phyloP scores from a whole-genome alignment of 1,284 basidiomycete species.

The Anthracocystis setariae region DNA sequence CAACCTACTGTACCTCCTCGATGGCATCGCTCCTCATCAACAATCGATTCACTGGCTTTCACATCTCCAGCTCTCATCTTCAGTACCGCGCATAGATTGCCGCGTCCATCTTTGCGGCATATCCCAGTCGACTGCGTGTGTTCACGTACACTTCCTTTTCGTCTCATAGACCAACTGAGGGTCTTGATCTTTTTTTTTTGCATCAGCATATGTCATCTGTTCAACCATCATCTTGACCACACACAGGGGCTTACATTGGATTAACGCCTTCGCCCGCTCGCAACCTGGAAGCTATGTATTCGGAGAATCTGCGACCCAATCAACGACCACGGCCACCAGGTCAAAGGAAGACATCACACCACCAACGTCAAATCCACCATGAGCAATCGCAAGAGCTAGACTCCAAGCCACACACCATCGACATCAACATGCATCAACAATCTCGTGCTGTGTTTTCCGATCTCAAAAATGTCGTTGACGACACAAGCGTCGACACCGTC shows the following conservation, averaged over 20 bases:
- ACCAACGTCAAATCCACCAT: not conserved
- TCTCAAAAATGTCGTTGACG: not conserved
- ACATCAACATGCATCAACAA: not conserved
- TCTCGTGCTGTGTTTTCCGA: not conserved
- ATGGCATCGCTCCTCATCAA: too few species aligned
- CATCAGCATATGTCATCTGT: too few species aligned
- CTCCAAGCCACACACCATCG: not conserved
- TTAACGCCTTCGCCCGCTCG: not conserved
- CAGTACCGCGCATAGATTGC: too few species aligned
- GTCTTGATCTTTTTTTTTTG: too few species aligned
- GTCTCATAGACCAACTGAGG: too few species aligned
- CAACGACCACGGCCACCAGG: slow-evolving; percentile 15
- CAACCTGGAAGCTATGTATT: slow-evolving; percentile 7
- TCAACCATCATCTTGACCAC: too few species aligned
- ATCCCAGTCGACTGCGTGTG: too few species aligned
- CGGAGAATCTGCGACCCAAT: not conserved
- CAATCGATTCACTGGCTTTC: too few species aligned
- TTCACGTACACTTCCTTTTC: too few species aligned
- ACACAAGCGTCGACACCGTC: not conserved
- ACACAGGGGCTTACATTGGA: not conserved
- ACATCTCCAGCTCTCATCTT: too few species aligned
- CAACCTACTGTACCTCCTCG: too few species aligned
- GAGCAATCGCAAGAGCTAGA: not conserved
- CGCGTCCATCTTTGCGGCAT: too few species aligned
- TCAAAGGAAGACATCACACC: not conserved